Evolutionary conservation across 257 asterid genomes (phyloP).

Genomic region (Scutellaria baicalensis): DNA sequence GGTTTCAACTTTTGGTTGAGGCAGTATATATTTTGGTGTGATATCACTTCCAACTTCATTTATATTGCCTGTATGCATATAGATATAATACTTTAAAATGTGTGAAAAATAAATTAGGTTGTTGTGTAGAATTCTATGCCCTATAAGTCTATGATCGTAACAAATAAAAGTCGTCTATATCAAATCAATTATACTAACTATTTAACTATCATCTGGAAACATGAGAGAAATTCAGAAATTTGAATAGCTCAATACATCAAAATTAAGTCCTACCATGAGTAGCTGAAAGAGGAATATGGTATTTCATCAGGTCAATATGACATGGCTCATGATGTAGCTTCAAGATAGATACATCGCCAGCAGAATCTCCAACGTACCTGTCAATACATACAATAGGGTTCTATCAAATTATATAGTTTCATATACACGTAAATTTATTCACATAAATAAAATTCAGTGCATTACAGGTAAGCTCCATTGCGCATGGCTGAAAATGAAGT

Average conservation of each 20-base stretch:
- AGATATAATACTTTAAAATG: neutral
- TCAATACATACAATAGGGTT: constrained; percentile 10
- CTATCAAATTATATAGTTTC: neutral
- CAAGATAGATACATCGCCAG: constrained; percentile 63
- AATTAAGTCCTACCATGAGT: constrained; percentile 51
- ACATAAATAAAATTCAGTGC: neutral
- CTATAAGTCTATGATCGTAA: neutral
- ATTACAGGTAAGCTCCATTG: constrained; percentile 63
- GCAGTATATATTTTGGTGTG: constrained; percentile 49
- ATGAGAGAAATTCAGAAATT: neutral
- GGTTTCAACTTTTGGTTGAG: constrained; percentile 78
- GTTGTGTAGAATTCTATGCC: neutral
- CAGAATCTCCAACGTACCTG: constrained; percentile 77
- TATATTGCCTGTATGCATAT: constrained; percentile 38
- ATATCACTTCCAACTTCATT: constrained; percentile 38
- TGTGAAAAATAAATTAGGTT: neutral
- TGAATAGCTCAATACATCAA: neutral
- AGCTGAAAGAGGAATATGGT: constrained; percentile 63
- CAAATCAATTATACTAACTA: neutral
- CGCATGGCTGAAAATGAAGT: constrained; percentile 51
- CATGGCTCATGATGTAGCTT: constrained; percentile 42
- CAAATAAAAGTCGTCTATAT: neutral
- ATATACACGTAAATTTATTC: neutral
- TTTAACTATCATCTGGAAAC: neutral
- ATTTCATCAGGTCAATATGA: constrained; percentile 58